Conservation (phyloP, 1,139 yeast genomes). For the Sugiyamaella sp. region DNA sequence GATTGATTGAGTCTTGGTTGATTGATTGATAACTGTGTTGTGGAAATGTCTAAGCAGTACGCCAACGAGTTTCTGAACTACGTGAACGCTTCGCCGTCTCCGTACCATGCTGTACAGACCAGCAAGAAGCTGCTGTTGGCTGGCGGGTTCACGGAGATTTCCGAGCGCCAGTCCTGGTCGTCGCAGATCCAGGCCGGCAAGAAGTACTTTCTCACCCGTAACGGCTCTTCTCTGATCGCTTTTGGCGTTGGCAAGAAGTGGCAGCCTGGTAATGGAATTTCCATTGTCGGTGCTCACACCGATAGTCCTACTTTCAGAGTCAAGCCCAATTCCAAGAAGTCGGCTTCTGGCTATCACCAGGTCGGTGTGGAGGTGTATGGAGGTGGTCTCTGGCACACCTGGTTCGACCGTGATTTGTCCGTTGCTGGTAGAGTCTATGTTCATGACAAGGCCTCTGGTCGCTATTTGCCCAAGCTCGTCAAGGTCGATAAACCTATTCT, state of each 20-base stretch:
- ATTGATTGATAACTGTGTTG: background rate
- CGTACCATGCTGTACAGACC: conserved; percentile 85
- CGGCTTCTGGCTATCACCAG: conserved; percentile 77
- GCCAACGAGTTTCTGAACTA: conserved; percentile 61
- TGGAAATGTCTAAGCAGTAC: conserved; percentile 22
- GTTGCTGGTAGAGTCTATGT: conserved; percentile 91
- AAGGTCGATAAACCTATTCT: conserved; percentile 82
- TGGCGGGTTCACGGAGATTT: conserved; percentile 73
- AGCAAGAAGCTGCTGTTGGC: conserved; percentile 56
- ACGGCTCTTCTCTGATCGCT: conserved; percentile 85
- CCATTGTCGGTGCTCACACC: conserved; percentile 92
- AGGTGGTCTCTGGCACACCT: conserved; percentile 82
- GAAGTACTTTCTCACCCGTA: conserved; percentile 63
- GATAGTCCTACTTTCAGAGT: conserved; percentile 91
- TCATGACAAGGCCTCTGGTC: conserved; percentile 48
- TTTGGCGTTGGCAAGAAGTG: conserved; percentile 78
- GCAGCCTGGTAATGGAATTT: conserved; percentile 79
- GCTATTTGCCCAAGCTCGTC: conserved; percentile 66
- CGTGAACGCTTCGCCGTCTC: conserved; percentile 87
- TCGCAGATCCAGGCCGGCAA: conserved; percentile 56
- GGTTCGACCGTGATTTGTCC: conserved; percentile 90
- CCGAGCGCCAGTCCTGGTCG: conserved; percentile 80
- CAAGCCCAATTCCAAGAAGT: conserved; percentile 77
- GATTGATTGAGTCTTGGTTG: too few relatives aligned
- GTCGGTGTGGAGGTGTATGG: conserved; percentile 95